Evolutionary conservation across 2,329 filamentous ascomycete genomes (phyloP), one percentile per base, ranked within the genome.

Genomic region (Aspergillus tubingensis): DNA sequence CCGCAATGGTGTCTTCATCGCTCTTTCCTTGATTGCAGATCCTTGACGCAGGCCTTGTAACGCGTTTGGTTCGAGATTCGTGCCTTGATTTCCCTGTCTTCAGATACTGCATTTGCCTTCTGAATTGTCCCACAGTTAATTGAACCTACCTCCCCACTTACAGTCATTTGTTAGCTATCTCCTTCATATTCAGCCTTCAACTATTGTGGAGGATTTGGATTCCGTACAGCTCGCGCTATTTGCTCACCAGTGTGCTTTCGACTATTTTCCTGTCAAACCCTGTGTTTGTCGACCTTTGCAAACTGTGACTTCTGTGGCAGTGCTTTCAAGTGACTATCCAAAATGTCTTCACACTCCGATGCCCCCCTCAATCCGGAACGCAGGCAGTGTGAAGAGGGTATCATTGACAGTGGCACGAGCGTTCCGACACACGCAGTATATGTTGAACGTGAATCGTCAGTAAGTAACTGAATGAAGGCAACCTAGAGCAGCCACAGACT

Each of bases 301-400:
- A 38, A 25, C 53, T 47, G 48, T 58, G 23, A 23, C 36, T 30
- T 41, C 32, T 38, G 50, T 36, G 36, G 36, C 44, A 38, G 19
- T 36, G 44, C 15, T 27, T 13, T 41, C 59, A 54, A 30, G 19
- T 57, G 19, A 32, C 41, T 19, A 41, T 30, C 52, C 57, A 68
- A 21, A 13, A 75, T 76, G 73, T 68, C 73, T 57, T 67, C 72
- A 38, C 57, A 69, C 25, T 63, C 68, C 25, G 62, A 63, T 15
- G 65, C 61, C 21, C 69, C 72, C 30, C 61, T 71, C 27, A 70
- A 62, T 30, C 60, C 66, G 57, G 63, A 62, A 54, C 68, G 68
- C 56, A 72, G 69, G 48, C 61, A 59, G 5, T 67, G 69, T 15
- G 65, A 65, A 23, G 67, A 62, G 17, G 65, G 44, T 55, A 63